phyloP scores from a whole-genome alignment of 2,329 filamentous ascomycete species.

The Trichoderma sp. region DNA sequence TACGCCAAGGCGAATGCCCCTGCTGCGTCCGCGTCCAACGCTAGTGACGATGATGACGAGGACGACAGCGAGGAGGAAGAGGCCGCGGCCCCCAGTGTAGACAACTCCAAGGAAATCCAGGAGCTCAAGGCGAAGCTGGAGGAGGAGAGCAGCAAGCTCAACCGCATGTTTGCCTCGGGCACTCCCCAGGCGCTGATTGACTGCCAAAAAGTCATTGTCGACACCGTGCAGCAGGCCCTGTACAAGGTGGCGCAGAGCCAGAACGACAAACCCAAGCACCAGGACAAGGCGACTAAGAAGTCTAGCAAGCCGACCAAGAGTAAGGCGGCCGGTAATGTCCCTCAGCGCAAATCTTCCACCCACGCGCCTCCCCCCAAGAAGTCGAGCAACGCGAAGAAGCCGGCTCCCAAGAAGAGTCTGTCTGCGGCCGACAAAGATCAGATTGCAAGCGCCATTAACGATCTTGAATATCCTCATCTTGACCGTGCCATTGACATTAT shows the following conservation, averaged over 20 bases:
- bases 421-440: conserved; percentile 83
- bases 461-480: conserved; percentile 74
- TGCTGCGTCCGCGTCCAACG: conserved; percentile 59
- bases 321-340: conserved; percentile 34
- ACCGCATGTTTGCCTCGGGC: conserved; percentile 45
- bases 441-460: conserved; percentile 81
- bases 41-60: conserved; percentile 69
- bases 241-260: conserved; percentile 68
- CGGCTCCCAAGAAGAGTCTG: conserved; percentile 49
- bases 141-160: conserved; percentile 58
- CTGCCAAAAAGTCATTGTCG: conserved; percentile 60
- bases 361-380: conserved; percentile 36
- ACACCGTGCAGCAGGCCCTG: conserved; percentile 66
- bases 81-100: conserved; percentile 41
- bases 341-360: conserved; percentile 43
- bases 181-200: conserved; percentile 53
- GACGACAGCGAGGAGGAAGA: conserved; percentile 61
- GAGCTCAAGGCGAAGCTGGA: conserved; percentile 50
- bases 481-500: conserved; percentile 84
- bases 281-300: conserved; percentile 58
- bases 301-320: conserved; percentile 57
- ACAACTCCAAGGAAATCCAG: conserved; percentile 45
- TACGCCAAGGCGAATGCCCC: conserved; percentile 57
- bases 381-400: conserved; percentile 43
- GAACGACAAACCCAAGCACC: conserved; percentile 43